Conservation (phyloP, 345 rosid genomes). For the Stellera chamaejasme region DNA sequence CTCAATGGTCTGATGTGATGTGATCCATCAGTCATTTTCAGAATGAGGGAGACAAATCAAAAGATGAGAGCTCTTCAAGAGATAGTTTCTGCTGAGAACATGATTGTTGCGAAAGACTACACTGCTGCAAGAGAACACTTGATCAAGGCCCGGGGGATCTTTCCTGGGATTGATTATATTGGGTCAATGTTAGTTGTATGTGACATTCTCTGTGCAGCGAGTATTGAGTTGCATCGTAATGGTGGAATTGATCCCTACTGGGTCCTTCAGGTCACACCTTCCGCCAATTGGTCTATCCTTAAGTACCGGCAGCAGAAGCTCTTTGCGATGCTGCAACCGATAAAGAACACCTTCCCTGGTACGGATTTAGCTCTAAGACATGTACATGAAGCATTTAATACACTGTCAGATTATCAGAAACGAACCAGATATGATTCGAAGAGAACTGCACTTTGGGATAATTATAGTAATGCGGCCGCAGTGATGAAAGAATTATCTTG, state of each 20-base stretch:
- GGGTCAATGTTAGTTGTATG: slow-evolving; percentile 9
- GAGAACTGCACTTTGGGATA: slow-evolving; percentile 11
- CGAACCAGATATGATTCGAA: slow-evolving; percentile 9
- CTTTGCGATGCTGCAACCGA: slow-evolving; percentile 15
- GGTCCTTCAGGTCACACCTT: slow-evolving; percentile 17
- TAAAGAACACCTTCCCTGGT: slow-evolving; percentile 10
- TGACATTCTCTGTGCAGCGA: slow-evolving; percentile 14
- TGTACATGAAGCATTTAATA: slow-evolving; percentile 7
- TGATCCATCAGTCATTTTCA: too few species aligned
- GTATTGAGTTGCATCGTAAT: slow-evolving; percentile 6
- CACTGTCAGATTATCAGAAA: slow-evolving; percentile 10
- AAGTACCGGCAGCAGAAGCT: slow-evolving; percentile 14
- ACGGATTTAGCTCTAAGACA: slow-evolving; percentile 14
- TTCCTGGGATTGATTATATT: slow-evolving; percentile 11
- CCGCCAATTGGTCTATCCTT: slow-evolving; percentile 1
- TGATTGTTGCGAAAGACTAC: neutral
- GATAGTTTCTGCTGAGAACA: neutral
- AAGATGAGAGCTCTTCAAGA: neutral
- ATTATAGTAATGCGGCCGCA: slow-evolving; percentile 3
- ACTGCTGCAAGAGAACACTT: slow-evolving; percentile 14
- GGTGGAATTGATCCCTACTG: slow-evolving; percentile 15
- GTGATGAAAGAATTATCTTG: too few species aligned
- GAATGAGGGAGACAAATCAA: neutral
- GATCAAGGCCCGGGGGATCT: slow-evolving; percentile 4
- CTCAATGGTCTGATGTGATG: too few species aligned